Conservation (phyloP, 2,329 filamentous ascomycete genomes). For the Colletotrichum somersetense region DNA sequence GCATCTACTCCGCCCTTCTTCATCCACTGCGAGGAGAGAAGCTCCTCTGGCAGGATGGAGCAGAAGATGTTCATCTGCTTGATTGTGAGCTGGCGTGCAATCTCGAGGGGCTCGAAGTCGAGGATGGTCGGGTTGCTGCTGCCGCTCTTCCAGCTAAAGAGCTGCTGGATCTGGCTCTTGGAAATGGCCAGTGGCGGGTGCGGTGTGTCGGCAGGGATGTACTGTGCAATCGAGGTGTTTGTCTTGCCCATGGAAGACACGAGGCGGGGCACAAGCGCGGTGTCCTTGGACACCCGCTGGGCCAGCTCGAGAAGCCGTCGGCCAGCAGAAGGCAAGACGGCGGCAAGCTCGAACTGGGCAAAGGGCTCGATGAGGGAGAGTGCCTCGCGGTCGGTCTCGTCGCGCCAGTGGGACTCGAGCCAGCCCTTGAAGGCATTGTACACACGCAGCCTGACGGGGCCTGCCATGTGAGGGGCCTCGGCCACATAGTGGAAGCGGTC, state of each 20-base stretch:
- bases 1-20: constrained; percentile 85
- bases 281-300: constrained; percentile 80
- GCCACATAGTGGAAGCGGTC: constrained; percentile 93
- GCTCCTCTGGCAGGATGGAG: constrained; percentile 90
- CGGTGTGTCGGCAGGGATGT: constrained; percentile 77
- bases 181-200: constrained; percentile 77
- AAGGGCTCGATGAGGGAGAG: constrained; percentile 83
- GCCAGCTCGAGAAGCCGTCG: constrained; percentile 84
- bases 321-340: constrained; percentile 80
- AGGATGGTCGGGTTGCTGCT: constrained; percentile 79
- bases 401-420: constrained; percentile 95
- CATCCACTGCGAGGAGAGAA: constrained; percentile 93
- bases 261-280: constrained; percentile 83
- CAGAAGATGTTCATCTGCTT: constrained; percentile 94
- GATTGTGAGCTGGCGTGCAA: constrained; percentile 92
- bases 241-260: constrained; percentile 91
- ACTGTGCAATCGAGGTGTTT: constrained; percentile 79
- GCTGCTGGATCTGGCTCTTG: constrained; percentile 79
- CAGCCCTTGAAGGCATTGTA: constrained; percentile 98
- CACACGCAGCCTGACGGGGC: constrained; percentile 87
- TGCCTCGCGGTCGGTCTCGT: constrained; percentile 82
- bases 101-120: constrained; percentile 91
- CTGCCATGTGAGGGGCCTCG: constrained; percentile 78
- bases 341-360: constrained; percentile 77
- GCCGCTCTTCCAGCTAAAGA: constrained; percentile 81